A percentile compares a stretch with the other conserved stretches of the same genome.
Conservation (phyloP, 78 protist species). For the Chrysochromulina parva region DNA sequence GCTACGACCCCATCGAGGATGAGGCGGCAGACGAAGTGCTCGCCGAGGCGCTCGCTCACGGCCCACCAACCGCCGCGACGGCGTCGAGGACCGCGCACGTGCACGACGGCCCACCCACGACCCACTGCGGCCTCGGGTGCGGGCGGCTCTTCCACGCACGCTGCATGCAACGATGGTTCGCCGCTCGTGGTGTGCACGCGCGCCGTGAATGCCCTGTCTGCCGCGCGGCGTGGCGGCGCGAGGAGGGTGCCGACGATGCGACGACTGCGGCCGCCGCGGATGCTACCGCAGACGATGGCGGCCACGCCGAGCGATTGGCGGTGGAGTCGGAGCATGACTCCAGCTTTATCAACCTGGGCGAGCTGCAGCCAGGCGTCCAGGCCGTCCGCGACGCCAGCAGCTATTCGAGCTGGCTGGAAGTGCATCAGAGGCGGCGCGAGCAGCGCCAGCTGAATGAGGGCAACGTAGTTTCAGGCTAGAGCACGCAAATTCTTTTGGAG, state of each 20-base stretch:
- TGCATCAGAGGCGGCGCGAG: not conserved
- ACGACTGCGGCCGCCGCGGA: not conserved
- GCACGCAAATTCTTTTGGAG: too few species aligned
- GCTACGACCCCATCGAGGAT: not conserved
- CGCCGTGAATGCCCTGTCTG: not conserved
- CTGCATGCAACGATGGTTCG: not conserved
- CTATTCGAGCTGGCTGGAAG: not conserved
- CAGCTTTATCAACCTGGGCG: not conserved
- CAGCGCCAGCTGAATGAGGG: too few species aligned
- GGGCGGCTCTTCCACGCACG: not conserved
- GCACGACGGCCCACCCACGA: not conserved
- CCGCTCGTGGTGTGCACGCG: not conserved
- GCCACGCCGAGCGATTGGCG: too few species aligned
- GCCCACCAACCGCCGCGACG: too few species aligned
- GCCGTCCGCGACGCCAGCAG: not conserved
- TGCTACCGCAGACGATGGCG: too few species aligned
- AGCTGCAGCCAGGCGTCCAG: not conserved
- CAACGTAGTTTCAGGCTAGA: too few species aligned
- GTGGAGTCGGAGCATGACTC: too few species aligned
- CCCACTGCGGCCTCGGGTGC: conserved; percentile 5
- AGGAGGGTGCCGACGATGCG: not conserved
- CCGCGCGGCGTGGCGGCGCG: not conserved
- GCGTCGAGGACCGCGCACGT: not conserved
- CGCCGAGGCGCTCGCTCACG: not conserved
- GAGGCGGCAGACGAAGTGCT: not conserved